These are phyloP conservation scores for Hibiscus mutabilis DNA, from an alignment of 345 rosid species.

Conservation along the genomic window DNA sequence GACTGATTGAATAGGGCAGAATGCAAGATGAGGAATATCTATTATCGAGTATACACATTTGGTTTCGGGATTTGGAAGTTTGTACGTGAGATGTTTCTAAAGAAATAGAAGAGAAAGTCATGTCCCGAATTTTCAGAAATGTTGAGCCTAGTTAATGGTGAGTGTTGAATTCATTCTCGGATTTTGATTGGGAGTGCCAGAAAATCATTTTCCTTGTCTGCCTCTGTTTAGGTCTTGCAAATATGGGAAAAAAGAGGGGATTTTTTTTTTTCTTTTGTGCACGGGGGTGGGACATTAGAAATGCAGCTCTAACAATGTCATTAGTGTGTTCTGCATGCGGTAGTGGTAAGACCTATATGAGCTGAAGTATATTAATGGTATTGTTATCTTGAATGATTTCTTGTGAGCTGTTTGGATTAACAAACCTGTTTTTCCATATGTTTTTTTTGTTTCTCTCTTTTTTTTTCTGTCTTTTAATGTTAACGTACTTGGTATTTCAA, in stretches of 20 bases:
- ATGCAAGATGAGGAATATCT: neutral
- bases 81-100: neutral
- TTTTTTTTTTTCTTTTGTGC: too few species aligned
- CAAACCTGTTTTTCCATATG: neutral
- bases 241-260: neutral
- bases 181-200: neutral
- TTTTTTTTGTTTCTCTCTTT: neutral
- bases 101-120: neutral
- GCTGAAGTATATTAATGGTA: neutral
- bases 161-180: neutral
- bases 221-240: neutral
- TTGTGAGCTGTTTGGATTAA: neutral
- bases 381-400: neutral
- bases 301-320: neutral
- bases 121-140: neutral
- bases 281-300: neutral
- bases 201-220: conserved; percentile 2
- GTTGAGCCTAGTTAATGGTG: neutral
- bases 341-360: neutral
- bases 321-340: neutral
- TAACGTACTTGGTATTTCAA: neutral
- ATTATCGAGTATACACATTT: neutral
- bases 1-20: neutral
- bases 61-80: neutral
- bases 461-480: neutral